A percentile compares a stretch with the other conserved stretches of the same genome.
These are phyloP conservation scores for Lagenaria siceraria DNA, from an alignment of 306 rosid species.

Conservation along the genomic window DNA sequence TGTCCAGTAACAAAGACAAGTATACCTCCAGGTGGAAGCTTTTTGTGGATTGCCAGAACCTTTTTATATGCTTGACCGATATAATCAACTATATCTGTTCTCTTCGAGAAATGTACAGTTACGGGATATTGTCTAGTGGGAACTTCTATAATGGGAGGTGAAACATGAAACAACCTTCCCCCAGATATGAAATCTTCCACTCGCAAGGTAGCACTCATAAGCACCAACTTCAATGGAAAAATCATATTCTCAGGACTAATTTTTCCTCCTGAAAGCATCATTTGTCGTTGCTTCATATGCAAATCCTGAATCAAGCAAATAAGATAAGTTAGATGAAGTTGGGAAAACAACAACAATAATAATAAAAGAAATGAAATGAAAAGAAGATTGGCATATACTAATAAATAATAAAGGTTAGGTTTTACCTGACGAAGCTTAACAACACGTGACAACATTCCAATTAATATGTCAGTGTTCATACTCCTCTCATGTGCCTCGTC, in stretches of 20 bases:
- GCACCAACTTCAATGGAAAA: conserved; percentile 78
- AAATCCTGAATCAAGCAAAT: conserved; percentile 27
- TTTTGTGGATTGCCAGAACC: conserved; percentile 83
- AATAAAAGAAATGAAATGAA: neutral
- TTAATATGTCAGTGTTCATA: conserved; percentile 88
- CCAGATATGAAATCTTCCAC: conserved; percentile 72
- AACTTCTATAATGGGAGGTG: conserved; percentile 74
- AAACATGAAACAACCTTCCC: conserved; percentile 39
- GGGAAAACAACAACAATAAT: neutral
- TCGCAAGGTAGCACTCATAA: conserved; percentile 91
- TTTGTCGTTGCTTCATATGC: conserved; percentile 32
- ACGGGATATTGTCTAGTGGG: conserved; percentile 84
- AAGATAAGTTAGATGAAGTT: neutral
- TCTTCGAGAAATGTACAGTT: conserved; percentile 58
- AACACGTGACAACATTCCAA: conserved; percentile 85
- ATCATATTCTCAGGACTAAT: conserved; percentile 38
- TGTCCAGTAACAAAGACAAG: conserved; percentile 84
- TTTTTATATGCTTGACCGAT: conserved; percentile 76
- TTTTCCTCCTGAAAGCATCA: conserved; percentile 33
- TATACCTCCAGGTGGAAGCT: conserved; percentile 75
- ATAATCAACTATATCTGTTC: conserved; percentile 62
- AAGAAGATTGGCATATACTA: neutral
- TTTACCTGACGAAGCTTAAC: conserved; percentile 55
- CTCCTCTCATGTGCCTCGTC: conserved; percentile 99
- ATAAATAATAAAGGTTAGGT: neutral